A percentile compares a stretch with the other conserved stretches of the same genome.
phyloP scores from a whole-genome alignment of 164 flowering plant species.

The Liriodendron chinense region DNA sequence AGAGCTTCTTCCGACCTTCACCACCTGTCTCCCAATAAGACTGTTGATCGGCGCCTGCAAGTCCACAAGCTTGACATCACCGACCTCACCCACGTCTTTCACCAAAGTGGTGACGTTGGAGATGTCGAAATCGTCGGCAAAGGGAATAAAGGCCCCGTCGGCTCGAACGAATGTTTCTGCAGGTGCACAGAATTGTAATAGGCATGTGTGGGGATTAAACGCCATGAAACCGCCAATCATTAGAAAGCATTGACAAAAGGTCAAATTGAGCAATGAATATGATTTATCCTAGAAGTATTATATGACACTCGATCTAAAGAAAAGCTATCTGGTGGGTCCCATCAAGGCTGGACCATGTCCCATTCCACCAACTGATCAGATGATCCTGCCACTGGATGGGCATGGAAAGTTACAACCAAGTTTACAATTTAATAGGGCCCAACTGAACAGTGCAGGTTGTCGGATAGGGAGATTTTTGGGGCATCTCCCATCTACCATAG shows the following conservation, averaged over 20 bases:
- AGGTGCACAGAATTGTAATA: conserved; percentile 21
- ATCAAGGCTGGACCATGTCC: too few species aligned
- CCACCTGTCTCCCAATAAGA: conserved; percentile 80
- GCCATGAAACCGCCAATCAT: conserved; percentile 7
- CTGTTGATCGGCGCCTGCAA: conserved; percentile 74
- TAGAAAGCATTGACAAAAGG: background rate
- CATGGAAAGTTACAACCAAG: background rate
- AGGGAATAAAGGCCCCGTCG: conserved; percentile 95
- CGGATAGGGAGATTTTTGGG: too few species aligned
- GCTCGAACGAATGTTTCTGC: conserved; percentile 97
- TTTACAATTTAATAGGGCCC: too few species aligned
- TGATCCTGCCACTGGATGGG: background rate
- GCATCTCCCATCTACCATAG: too few species aligned
- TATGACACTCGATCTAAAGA: too few species aligned
- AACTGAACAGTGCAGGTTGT: too few species aligned
- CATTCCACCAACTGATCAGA: background rate
- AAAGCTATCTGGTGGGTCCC: too few species aligned
- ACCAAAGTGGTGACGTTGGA: conserved; percentile 68
- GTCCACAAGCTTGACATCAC: conserved; percentile 64
- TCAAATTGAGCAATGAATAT: too few species aligned
- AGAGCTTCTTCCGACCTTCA: conserved; percentile 93
- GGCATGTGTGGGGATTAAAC: conserved; percentile 20
- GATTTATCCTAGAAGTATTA: too few species aligned
- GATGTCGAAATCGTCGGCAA: conserved; percentile 75
- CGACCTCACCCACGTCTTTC: conserved; percentile 80